Base-by-base conservation (phyloP, 179 eudicot species). In the Beta macrorhiza region DNA sequence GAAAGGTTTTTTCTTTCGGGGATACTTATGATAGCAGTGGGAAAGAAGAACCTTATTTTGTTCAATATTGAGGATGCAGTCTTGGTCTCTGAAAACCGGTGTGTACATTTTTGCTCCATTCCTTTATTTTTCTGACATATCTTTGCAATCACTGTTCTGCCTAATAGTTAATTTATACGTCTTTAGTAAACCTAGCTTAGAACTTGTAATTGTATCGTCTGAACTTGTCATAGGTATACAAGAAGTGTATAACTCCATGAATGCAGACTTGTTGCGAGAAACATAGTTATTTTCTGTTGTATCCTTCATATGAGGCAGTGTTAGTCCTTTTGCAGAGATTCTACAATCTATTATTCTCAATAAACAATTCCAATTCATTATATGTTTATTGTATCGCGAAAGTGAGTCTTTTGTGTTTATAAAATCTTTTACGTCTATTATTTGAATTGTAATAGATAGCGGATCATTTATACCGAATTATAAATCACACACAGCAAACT, bases 61-160 rank as follows among this genome's bases (percentile, higher is more conserved):
- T 44, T 44, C 32, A 71, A 71, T 10, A 47, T 47, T n/a, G 17
- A 49, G 53, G 22, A 61, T 22, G 45, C 22, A 29, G 71, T 22
- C 63, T 61, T 37, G 67, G 19, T 29, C 72, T 32, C 44, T 51
- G 56, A 59, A 53, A n/a, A 49, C 65, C 9, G 83, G 49, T 81
- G 58, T 67, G 83, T 81, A 53, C 74, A 81, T 75, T 81, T 75
- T 75, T 75, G 79, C 61, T 49, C 68, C 73, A 62, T 80, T 15
- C 52, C 68, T 15, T 37, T 67, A 25, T 12, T 58, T 67, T 19
- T 52, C 67, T 59, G 71, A 56, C 15, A 15, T 74, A 51, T 47
- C 37, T 17, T 16, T 74, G 65, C 49, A 74, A 55, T 55, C 19
- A 10, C 2, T 52, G 5, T 45, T 25, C 7, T 8, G 4, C 17